Conservation (phyloP, 768 basidiomycete species). For the Leccinum boreale region DNA sequence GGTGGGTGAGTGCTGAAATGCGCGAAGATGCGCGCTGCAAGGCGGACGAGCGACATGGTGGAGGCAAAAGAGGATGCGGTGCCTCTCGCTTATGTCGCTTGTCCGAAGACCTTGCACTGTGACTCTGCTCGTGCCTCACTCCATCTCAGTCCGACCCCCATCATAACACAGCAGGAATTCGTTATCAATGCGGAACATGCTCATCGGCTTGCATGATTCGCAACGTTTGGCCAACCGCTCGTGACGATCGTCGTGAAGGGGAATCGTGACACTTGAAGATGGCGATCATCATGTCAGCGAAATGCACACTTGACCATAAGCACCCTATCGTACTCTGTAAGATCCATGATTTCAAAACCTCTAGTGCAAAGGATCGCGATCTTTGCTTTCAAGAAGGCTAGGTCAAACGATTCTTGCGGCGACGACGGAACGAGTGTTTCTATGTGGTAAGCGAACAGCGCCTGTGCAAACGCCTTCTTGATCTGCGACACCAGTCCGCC, state of each 20-base stretch:
- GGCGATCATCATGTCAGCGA: background rate
- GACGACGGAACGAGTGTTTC: slow-evolving; percentile 93
- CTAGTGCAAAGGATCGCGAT: slow-evolving; percentile 91
- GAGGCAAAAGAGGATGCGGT: no score
- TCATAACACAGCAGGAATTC: slow-evolving; percentile 90
- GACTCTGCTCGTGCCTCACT: no score
- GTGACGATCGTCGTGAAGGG: slow-evolving; percentile 71
- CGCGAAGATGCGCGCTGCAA: no score
- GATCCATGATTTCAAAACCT: slow-evolving; percentile 97
- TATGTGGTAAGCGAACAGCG: slow-evolving; percentile 90
- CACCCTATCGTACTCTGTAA: slow-evolving; percentile 66
- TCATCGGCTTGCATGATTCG: slow-evolving; percentile 77
- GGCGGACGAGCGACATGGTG: no score
- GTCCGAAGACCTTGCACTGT: no score
- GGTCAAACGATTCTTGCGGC: slow-evolving; percentile 78
- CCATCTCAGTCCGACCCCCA: no score
- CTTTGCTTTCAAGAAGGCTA: slow-evolving; percentile 90
- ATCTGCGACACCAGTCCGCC: slow-evolving; percentile 48
- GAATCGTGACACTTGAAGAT: slow-evolving; percentile 90
- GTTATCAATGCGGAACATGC: slow-evolving; percentile 87
- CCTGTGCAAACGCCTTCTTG: slow-evolving; percentile 37
- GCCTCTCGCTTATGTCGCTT: no score
- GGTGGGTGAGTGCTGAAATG: no score
- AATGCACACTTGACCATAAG: background rate
- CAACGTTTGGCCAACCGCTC: slow-evolving; percentile 75